Evolutionary conservation across 108 stramenopile genomes (phyloP).

Genomic region (Skeletonema marinoi): DNA sequence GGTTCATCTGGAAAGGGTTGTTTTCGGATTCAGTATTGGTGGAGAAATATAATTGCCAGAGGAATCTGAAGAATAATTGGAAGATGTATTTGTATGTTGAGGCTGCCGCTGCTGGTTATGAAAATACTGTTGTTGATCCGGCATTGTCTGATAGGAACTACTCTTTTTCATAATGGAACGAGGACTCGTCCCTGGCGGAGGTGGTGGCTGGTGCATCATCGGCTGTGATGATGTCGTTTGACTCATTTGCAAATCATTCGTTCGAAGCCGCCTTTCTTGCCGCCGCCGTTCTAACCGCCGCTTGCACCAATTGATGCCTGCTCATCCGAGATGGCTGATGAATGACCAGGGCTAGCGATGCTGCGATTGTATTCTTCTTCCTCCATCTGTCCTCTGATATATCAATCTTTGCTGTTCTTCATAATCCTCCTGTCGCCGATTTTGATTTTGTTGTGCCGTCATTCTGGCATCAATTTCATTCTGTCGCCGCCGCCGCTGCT

Average conservation of each 20-base stretch:
- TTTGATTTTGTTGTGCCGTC: neutral
- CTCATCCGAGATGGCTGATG: neutral
- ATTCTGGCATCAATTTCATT: constrained; percentile 5
- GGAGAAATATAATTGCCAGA: constrained; percentile 7
- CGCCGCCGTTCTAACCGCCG: neutral
- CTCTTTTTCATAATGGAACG: neutral
- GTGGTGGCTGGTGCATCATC: neutral
- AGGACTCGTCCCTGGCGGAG: neutral
- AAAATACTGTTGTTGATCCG: neutral
- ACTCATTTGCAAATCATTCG: neutral
- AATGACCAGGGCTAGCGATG: neutral
- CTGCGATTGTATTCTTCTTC: neutral
- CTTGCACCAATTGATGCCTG: neutral
- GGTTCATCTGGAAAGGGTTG: neutral
- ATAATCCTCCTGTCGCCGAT: neutral
- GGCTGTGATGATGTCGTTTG: neutral
- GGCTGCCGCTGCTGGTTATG: constrained; percentile 13
- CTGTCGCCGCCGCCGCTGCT: constrained; percentile 1
- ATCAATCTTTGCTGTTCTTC: neutral
- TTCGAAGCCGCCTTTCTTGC: neutral
- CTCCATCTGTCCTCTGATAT: neutral
- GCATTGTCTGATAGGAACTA: neutral
- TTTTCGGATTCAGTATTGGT: constrained; percentile 11
- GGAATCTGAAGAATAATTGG: neutral
- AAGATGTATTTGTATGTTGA: constrained; percentile 5